phyloP scores from a whole-genome alignment of 495 filamentous ascomycete species.

The Baudoinia panamericana region DNA sequence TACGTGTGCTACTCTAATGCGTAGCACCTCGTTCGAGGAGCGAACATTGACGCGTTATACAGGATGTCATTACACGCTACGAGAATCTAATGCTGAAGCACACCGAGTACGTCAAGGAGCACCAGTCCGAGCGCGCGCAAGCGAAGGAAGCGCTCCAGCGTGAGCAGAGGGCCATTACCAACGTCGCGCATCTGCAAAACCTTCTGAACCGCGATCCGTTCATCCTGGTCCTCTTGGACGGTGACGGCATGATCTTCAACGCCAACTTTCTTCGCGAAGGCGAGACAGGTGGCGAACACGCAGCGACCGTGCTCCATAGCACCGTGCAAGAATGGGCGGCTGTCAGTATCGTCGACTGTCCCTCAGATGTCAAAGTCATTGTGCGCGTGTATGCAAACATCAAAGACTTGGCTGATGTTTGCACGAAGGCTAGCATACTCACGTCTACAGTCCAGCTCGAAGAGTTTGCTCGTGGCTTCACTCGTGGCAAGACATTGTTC shows the following conservation, averaged over 20 bases:
- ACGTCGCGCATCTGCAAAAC: constrained; percentile 6
- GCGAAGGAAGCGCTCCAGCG: not conserved
- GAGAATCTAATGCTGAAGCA: constrained; percentile 13
- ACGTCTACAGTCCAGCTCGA: constrained; percentile 30
- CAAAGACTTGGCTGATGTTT: constrained; percentile 36
- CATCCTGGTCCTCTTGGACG: constrained; percentile 47
- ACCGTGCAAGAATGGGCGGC: constrained; percentile 27
- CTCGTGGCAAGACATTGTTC: constrained; percentile 44
- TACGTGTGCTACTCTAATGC: not conserved
- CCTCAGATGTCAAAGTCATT: constrained; percentile 39
- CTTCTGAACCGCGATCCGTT: constrained; percentile 40
- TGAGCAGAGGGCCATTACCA: not conserved
- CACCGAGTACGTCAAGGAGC: constrained; percentile 5
- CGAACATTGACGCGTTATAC: not conserved
- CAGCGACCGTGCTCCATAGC: constrained; percentile 41
- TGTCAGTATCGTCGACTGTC: constrained; percentile 14
- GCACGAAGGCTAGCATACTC: constrained; percentile 36
- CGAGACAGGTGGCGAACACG: constrained; percentile 41
- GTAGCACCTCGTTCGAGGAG: no score
- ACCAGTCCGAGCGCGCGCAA: constrained; percentile 2
- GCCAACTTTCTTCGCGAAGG: constrained; percentile 35
- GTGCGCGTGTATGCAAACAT: constrained; percentile 52
- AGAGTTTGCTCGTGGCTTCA: constrained; percentile 43
- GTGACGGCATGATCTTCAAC: constrained; percentile 50
- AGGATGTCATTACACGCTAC: constrained; percentile 19